A percentile compares a stretch with the other conserved stretches of the same genome.
Evolutionary conservation across 352 stramenopile genomes (phyloP).

Genomic region (Globisporangium megalacanthum): DNA sequence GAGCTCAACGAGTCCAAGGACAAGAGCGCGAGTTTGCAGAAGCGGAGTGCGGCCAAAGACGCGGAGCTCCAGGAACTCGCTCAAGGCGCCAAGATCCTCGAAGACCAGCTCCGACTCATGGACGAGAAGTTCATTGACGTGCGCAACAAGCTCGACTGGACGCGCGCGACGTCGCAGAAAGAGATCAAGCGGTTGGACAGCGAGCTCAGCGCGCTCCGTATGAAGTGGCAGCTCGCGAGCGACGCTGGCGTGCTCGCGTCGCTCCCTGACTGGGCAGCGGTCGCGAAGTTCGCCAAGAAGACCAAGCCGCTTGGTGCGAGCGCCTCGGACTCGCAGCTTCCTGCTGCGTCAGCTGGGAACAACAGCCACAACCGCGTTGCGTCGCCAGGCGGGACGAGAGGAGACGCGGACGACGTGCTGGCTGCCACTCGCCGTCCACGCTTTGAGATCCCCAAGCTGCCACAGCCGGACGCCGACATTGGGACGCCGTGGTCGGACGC

Average conservation of each 20-base stretch:
- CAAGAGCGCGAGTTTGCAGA: conserved; percentile 48
- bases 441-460: conserved; percentile 78
- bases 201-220: conserved; percentile 55
- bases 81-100: conserved; percentile 91
- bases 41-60: conserved; percentile 84
- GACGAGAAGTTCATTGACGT: conserved; percentile 97
- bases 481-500: conserved; percentile 70
- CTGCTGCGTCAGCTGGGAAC: conserved; percentile 8
- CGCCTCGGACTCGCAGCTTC: conserved; percentile 47
- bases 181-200: conserved; percentile 69
- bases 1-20: conserved; percentile 70
- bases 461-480: conserved; percentile 48
- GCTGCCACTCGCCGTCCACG: conserved; percentile 13
- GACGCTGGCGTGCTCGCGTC: conserved; percentile 37
- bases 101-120: conserved; percentile 96
- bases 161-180: conserved; percentile 77
- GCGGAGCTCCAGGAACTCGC: conserved; percentile 86
- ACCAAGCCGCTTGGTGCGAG: conserved; percentile 35
- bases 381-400: conserved; percentile 9
- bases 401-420: conserved; percentile 21
- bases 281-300: conserved; percentile 26
- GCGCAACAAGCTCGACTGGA: conserved; percentile 95
- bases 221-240: conserved; percentile 74
- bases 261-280: conserved; percentile 40
- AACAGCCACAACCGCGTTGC: conserved; percentile 18